A percentile compares a stretch with the other conserved stretches of the same genome.
phyloP scores from a whole-genome alignment of 768 basidiomycete genomes.

The Hericium coralloides region DNA sequence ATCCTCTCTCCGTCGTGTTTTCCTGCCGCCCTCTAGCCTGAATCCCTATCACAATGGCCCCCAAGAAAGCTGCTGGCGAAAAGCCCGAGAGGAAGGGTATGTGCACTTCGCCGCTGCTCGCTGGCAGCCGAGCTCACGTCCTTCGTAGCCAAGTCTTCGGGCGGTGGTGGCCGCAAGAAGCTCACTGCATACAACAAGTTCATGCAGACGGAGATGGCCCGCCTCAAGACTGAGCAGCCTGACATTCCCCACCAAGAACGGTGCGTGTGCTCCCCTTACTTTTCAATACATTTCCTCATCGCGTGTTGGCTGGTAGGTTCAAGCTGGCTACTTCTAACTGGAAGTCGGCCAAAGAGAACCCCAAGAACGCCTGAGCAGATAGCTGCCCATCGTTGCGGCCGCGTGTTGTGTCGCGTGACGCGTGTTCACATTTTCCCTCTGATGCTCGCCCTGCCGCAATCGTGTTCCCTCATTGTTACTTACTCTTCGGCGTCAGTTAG shows the following conservation, averaged over 20 bases:
- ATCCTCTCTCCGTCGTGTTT: background rate
- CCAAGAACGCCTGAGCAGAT: conserved; percentile 6
- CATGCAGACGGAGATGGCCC: conserved; percentile 72
- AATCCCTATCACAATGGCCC: background rate
- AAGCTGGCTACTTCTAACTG: conserved; percentile 70
- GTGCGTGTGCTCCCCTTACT: conserved; percentile 28
- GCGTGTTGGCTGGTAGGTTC: conserved; percentile 37
- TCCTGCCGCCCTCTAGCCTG: background rate
- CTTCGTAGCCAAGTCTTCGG: conserved; percentile 40
- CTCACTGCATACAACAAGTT: conserved; percentile 74
- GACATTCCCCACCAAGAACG: conserved; percentile 66
- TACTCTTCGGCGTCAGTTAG: background rate
- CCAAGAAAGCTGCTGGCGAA: conserved; percentile 12
- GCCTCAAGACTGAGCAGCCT: conserved; percentile 69
- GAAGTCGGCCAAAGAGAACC: conserved; percentile 61
- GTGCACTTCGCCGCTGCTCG: background rate
- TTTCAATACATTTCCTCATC: conserved; percentile 6
- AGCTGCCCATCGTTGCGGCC: background rate
- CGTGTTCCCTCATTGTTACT: background rate
- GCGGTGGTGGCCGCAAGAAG: conserved; percentile 46
- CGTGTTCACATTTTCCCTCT: background rate
- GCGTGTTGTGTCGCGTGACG: conserved; percentile 1
- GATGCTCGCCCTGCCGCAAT: background rate
- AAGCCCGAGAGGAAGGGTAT: conserved; percentile 15
- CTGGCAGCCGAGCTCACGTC: conserved; percentile 6